A percentile compares a stretch with the other conserved stretches of the same genome.
These are phyloP conservation scores for Massariosphaeria phaeospora DNA, from an alignment of 495 filamentous ascomycete species.

Conservation along the genomic window DNA sequence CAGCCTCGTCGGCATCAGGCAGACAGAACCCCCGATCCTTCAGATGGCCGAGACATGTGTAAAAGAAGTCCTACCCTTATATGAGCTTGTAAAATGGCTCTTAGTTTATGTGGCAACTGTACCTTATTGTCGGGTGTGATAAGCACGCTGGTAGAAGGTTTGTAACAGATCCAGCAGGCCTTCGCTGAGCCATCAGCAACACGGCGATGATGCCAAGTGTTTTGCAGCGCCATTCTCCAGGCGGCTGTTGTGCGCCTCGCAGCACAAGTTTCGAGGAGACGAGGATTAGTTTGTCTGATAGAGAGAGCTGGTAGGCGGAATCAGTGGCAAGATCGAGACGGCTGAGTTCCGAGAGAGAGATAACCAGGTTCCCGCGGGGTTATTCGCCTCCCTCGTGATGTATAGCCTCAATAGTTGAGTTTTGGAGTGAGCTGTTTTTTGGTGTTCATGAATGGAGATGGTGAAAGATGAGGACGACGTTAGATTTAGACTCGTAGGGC, in stretches of 20 bases:
- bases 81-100: constrained; percentile 7
- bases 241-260: neutral
- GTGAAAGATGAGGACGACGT: no score
- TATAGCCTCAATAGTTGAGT: no score
- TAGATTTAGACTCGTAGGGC: no score
- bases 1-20: constrained; percentile 72
- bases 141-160: constrained; percentile 77
- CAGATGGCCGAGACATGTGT: constrained; percentile 77
- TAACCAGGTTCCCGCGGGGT: no score
- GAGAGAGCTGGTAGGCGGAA: no score
- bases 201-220: constrained; percentile 79
- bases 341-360: no score
- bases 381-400: no score
- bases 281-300: no score
- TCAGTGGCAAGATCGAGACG: no score
- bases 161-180: constrained; percentile 86
- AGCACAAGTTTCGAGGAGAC: constrained; percentile 1
- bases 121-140: constrained; percentile 90
- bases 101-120: neutral
- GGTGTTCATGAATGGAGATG: no score
- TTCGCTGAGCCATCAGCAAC: constrained; percentile 80
- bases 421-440: no score
- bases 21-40: constrained; percentile 78
- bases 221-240: constrained; percentile 57
- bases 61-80: constrained; percentile 79